phyloP scores from a whole-genome alignment of 257 asterid species.

The Ajuga chamaepitys region DNA sequence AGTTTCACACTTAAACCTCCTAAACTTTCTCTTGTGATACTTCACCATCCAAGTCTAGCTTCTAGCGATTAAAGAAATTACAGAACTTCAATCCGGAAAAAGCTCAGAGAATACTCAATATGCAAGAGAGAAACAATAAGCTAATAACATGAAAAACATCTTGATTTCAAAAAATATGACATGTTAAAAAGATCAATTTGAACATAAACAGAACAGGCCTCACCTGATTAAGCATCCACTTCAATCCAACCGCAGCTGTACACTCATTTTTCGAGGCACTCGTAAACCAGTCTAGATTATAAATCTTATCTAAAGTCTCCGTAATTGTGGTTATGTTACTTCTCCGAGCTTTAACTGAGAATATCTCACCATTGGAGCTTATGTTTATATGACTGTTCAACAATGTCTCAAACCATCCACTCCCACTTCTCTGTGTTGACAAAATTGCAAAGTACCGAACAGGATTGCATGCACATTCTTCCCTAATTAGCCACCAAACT shows the following conservation, averaged over 20 bases:
- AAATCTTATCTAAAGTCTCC: slow-evolving; percentile 63
- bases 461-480: slow-evolving; percentile 76
- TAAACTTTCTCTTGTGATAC: too few species aligned
- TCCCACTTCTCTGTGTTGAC: slow-evolving; percentile 92
- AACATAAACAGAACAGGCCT: not conserved
- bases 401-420: slow-evolving; percentile 95
- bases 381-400: slow-evolving; percentile 75
- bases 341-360: slow-evolving; percentile 73
- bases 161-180: not conserved
- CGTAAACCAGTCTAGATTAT: slow-evolving; percentile 64
- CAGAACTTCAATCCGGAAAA: not conserved
- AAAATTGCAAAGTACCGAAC: slow-evolving; percentile 75
- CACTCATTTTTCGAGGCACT: slow-evolving; percentile 94
- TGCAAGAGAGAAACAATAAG: not conserved
- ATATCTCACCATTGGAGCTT: slow-evolving; percentile 91
- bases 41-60: not conserved
- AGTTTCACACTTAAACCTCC: too few species aligned
- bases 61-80: not conserved
- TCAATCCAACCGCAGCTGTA: slow-evolving; percentile 93
- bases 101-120: not conserved
- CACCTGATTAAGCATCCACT: slow-evolving; percentile 97
- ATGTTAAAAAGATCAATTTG: not conserved
- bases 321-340: slow-evolving; percentile 55
- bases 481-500: slow-evolving; percentile 38
- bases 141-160: not conserved